Evolutionary conservation across 495 filamentous ascomycete species (phyloP).

Genomic region (Aspergillus diversus): DNA sequence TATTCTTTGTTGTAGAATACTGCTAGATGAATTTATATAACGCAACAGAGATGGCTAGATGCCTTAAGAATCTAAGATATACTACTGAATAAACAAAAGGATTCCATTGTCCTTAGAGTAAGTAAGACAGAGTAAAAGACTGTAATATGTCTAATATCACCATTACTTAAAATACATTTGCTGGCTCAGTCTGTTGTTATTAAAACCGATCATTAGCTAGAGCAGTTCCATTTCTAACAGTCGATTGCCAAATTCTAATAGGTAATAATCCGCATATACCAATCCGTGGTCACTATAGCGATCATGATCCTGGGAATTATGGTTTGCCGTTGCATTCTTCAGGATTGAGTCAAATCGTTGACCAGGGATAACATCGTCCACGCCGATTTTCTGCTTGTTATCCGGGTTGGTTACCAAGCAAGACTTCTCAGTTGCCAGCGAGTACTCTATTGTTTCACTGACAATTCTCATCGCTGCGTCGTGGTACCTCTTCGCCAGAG

Average conservation of each 20-base stretch:
- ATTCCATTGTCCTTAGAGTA: no score
- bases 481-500: slow-evolving; percentile 27
- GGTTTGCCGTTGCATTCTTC: slow-evolving; percentile 42
- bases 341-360: slow-evolving; percentile 29
- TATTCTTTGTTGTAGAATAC: no score
- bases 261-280: slow-evolving; percentile 54
- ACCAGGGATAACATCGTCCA: not conserved
- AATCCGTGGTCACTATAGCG: slow-evolving; percentile 42
- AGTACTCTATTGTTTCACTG: slow-evolving; percentile 36
- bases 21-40: no score
- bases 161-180: no score
- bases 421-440: slow-evolving; percentile 23
- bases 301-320: slow-evolving; percentile 33
- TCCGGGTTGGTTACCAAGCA: not conserved
- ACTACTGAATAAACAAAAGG: no score
- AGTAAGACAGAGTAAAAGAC: no score
- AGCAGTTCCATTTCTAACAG: slow-evolving; percentile 28
- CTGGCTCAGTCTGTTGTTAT: no score
- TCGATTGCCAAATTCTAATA: slow-evolving; percentile 48
- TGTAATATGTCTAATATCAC: slow-evolving; percentile 4
- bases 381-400: not conserved
- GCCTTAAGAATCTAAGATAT: no score
- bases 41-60: no score
- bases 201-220: not conserved
- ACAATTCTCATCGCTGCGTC: slow-evolving; percentile 38